Percentiles rank a stretch among this genome's conserved stretches.
phyloP scores from a whole-genome alignment of 768 basidiomycete genomes.

The Tephrocybe sp. region DNA sequence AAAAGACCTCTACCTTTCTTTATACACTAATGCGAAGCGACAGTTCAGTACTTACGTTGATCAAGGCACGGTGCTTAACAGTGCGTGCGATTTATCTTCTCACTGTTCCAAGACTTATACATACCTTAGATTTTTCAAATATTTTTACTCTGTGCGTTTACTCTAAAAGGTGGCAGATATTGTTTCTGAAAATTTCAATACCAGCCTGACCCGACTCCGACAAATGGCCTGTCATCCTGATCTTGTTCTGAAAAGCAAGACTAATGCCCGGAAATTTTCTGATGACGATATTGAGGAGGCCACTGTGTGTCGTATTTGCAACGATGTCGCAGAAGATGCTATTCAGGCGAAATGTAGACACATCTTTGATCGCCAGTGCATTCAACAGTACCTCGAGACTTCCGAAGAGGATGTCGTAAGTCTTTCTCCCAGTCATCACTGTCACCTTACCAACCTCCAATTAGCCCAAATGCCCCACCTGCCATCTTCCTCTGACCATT shows the following conservation, averaged over 20 bases:
- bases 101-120: constrained; percentile 3
- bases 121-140: constrained; percentile 73
- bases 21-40: constrained; percentile 91
- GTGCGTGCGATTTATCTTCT: constrained; percentile 42
- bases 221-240: constrained; percentile 97
- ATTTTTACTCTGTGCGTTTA: constrained; percentile 72
- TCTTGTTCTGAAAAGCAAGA: constrained; percentile 86
- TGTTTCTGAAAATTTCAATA: constrained; percentile 15
- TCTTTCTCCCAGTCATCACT: constrained; percentile 8
- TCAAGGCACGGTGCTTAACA: constrained; percentile 88
- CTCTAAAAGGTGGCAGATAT: background rate
- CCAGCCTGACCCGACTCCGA: constrained; percentile 88
- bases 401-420: constrained; percentile 62
- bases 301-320: constrained; percentile 91
- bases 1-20: constrained; percentile 88
- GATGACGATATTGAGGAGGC: constrained; percentile 64
- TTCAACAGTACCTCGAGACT: constrained; percentile 85
- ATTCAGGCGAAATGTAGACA: constrained; percentile 92
- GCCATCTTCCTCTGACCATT: constrained; percentile 88
- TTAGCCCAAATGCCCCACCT: constrained; percentile 92
- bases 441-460: background rate
- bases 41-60: constrained; percentile 90
- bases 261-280: constrained; percentile 60
- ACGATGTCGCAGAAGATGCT: constrained; percentile 95
- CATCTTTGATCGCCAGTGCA: constrained; percentile 95